phyloP scores from a whole-genome alignment of 2,329 filamentous ascomycete genomes.

The Metarhizium humberi region DNA sequence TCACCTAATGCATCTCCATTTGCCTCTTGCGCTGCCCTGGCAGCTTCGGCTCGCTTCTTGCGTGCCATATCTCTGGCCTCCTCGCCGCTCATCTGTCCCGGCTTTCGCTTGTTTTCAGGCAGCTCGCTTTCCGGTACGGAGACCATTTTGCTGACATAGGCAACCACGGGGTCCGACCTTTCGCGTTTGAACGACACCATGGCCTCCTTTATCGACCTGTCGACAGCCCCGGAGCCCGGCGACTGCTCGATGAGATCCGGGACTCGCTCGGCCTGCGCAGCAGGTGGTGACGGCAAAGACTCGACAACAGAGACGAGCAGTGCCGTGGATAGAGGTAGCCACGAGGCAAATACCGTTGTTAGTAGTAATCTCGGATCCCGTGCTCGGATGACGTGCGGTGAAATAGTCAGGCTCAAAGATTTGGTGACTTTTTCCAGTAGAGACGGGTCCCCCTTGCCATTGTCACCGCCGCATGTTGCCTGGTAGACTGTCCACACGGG shows the following conservation, averaged over 20 bases:
- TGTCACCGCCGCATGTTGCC: conserved; percentile 74
- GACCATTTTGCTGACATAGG: conserved; percentile 98
- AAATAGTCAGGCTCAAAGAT: conserved; percentile 73
- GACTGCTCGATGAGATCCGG: conserved; percentile 71
- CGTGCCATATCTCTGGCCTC: conserved; percentile 83
- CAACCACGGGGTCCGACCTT: conserved; percentile 69
- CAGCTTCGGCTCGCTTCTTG: conserved; percentile 82
- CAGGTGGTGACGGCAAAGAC: conserved; percentile 74
- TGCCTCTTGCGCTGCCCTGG: conserved; percentile 53
- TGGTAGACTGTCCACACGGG: conserved; percentile 95
- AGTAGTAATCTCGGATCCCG: conserved; percentile 76
- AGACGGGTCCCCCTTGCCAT: conserved; percentile 71
- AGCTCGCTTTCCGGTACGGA: conserved; percentile 89
- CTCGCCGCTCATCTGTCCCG: conserved; percentile 66
- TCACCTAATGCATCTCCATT: conserved; percentile 41
- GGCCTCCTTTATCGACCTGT: conserved; percentile 61
- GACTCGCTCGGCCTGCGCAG: conserved; percentile 71
- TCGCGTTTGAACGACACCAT: conserved; percentile 71
- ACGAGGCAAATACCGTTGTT: conserved; percentile 76
- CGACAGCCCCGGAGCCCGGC: conserved; percentile 65
- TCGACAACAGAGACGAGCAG: conserved; percentile 90
- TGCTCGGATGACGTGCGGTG: conserved; percentile 75
- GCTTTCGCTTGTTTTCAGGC: conserved; percentile 67
- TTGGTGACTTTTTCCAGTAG: conserved; percentile 93
- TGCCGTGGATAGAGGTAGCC: conserved; percentile 89